Conservation (phyloP, 768 basidiomycete species). For the Russula brevipes region DNA sequence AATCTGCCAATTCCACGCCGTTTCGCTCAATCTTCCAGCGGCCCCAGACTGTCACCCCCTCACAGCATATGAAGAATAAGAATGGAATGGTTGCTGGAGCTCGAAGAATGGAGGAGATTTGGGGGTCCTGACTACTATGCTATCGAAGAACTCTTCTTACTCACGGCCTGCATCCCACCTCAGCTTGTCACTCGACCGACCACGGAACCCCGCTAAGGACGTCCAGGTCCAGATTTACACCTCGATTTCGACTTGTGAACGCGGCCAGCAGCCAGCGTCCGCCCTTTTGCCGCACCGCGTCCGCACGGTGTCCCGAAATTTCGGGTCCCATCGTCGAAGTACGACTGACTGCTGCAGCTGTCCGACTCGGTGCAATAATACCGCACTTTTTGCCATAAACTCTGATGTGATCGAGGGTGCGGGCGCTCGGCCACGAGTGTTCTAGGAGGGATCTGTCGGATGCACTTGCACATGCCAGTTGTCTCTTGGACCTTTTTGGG, state of each 20-base stretch:
- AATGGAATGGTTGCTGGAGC: background rate
- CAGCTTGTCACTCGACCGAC: too few species aligned
- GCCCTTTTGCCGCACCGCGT: conserved; percentile 41
- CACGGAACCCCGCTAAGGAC: too few species aligned
- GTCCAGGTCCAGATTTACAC: conserved; percentile 33
- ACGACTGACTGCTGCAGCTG: conserved; percentile 4
- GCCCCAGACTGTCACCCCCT: too few species aligned
- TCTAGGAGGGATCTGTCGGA: conserved; percentile 44
- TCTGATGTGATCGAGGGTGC: conserved; percentile 41
- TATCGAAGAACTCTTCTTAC: background rate
- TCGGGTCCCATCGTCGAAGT: conserved; percentile 48
- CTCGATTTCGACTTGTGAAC: conserved; percentile 33
- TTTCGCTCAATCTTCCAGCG: too few species aligned
- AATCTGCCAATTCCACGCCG: too few species aligned
- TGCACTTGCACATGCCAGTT: conserved; percentile 42
- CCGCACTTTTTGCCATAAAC: conserved; percentile 15
- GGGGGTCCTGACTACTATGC: background rate
- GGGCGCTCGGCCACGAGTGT: conserved; percentile 24
- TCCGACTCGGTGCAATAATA: conserved; percentile 11
- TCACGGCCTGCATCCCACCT: background rate
- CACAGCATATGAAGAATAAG: background rate
- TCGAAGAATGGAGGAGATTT: background rate
- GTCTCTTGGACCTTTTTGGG: too few species aligned
- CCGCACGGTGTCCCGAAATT: conserved; percentile 43
- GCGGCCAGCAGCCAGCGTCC: conserved; percentile 23